A percentile compares a stretch with the other conserved stretches of the same genome.
Conservation (phyloP, 2,329 filamentous ascomycete species). For the Colletotrichum tofieldiae region DNA sequence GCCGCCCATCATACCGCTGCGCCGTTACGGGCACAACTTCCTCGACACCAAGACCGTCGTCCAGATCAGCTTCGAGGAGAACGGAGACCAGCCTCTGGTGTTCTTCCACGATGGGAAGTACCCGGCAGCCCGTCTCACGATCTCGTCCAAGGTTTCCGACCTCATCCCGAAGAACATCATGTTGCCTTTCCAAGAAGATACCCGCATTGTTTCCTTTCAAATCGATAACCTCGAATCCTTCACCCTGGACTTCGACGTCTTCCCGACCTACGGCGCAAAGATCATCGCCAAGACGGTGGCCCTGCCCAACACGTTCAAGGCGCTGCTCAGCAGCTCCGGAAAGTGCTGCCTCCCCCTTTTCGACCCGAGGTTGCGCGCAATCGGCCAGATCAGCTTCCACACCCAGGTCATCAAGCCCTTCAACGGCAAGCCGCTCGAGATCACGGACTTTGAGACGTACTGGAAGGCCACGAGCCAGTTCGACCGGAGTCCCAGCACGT, state of each 20-base stretch:
- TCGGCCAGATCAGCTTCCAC: conserved; percentile 94
- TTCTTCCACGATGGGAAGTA: conserved; percentile 99
- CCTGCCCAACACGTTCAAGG: conserved; percentile 87
- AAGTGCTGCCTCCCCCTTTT: conserved; percentile 91
- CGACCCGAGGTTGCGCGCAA: conserved; percentile 90
- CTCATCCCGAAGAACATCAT: conserved; percentile 97
- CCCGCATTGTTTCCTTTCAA: conserved; percentile 93
- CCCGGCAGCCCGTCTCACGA: conserved; percentile 92
- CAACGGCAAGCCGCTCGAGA: conserved; percentile 90
- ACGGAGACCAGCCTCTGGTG: conserved; percentile 82
- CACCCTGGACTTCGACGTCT: conserved; percentile 96
- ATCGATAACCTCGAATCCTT: conserved; percentile 95
- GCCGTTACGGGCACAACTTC: conserved; percentile 98
- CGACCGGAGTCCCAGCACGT: conserved; percentile 85
- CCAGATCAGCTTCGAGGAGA: conserved; percentile 89
- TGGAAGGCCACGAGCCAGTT: conserved; percentile 98
- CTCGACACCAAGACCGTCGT: conserved; percentile 97
- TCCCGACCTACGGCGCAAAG: conserved; percentile 96
- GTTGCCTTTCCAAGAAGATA: conserved; percentile 96
- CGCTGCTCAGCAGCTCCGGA: conserved; percentile 81
- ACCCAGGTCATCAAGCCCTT: conserved; percentile 98
- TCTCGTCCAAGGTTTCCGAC: conserved; percentile 96
- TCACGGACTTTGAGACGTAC: conserved; percentile 98
- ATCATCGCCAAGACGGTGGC: conserved; percentile 97
- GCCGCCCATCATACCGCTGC: conserved; percentile 94